These are phyloP conservation scores for Podospora pseudoanserina DNA, from an alignment of 495 filamentous ascomycete species.

Conservation along the genomic window DNA sequence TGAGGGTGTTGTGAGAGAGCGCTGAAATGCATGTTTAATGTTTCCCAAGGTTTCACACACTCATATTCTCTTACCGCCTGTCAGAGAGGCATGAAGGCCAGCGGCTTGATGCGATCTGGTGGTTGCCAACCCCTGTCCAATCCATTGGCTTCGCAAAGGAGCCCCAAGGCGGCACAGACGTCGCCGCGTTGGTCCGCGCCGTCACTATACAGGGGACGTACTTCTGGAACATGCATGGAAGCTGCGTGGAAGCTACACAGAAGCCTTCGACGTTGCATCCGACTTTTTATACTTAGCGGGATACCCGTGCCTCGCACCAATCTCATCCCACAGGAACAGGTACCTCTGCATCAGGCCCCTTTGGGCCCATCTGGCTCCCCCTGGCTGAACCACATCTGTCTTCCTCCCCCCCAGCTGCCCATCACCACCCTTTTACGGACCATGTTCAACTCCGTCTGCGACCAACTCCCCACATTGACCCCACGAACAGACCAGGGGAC, in stretches of 20 bases:
- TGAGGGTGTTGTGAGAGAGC: neutral
- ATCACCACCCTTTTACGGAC: conserved; percentile 1
- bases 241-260: conserved; percentile 15
- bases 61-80: neutral
- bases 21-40: neutral
- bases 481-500: neutral
- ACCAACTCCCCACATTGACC: conserved; percentile 9
- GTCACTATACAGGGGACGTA: conserved; percentile 13
- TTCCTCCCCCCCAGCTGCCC: neutral
- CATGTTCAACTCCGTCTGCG: neutral
- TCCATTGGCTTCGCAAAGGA: neutral
- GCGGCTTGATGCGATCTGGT: neutral
- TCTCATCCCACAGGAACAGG: neutral
- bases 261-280: conserved; percentile 15
- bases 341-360: conserved; percentile 7
- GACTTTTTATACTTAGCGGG: conserved; percentile 24
- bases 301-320: conserved; percentile 1
- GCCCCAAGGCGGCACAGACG: conserved; percentile 1
- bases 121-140: conserved; percentile 3
- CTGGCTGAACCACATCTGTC: neutral
- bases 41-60: conserved; percentile 2
- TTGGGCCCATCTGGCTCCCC: conserved; percentile 2
- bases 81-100: neutral
- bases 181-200: conserved; percentile 6
- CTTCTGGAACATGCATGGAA: conserved; percentile 12